Conservation (phyloP, 805 yeast species). For the Ogataea nonfermentans region DNA sequence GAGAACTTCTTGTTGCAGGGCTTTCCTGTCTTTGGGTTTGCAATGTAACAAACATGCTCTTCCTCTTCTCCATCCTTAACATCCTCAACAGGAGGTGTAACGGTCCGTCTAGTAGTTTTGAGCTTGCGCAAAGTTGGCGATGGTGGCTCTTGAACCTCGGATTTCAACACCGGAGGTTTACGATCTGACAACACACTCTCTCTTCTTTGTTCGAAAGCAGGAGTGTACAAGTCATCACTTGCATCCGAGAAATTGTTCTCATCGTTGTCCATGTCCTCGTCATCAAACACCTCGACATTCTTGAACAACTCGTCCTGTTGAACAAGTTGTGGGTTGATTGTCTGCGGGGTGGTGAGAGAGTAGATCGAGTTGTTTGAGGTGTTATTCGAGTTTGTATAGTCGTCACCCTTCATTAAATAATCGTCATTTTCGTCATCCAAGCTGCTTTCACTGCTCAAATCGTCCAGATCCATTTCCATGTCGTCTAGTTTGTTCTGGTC, state of each 20-base stretch:
- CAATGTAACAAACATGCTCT: conserved; percentile 56
- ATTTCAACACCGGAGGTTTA: conserved; percentile 17
- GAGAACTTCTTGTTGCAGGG: conserved; percentile 81
- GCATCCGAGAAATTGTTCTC: conserved; percentile 24
- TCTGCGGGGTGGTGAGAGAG: conserved; percentile 29
- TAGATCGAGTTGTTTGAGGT: conserved; percentile 28
- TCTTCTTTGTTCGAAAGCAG: conserved; percentile 31
- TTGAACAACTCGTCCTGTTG: conserved; percentile 16
- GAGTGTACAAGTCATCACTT: conserved; percentile 30
- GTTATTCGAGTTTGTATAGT: conserved; percentile 9
- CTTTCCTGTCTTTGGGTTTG: conserved; percentile 58
- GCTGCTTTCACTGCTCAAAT: conserved; percentile 27
- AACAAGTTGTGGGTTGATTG: conserved; percentile 27
- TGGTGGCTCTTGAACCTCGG: conserved; percentile 20
- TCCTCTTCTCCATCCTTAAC: conserved; percentile 21
- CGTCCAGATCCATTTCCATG: conserved; percentile 34
- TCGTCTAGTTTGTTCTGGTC: conserved; percentile 29
- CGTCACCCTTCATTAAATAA: conserved; percentile 21
- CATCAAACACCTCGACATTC: conserved; percentile 18
- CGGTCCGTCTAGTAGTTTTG: conserved; percentile 14
- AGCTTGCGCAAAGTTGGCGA: conserved; percentile 23
- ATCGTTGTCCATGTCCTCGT: conserved; percentile 22
- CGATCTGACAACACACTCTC: conserved; percentile 24
- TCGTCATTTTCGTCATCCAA: conserved; percentile 24
- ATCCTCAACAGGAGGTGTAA: conserved; percentile 9